These are phyloP conservation scores for Papiliotrema flavescens DNA, from an alignment of 1,284 basidiomycete species.

Conservation along the genomic window DNA sequence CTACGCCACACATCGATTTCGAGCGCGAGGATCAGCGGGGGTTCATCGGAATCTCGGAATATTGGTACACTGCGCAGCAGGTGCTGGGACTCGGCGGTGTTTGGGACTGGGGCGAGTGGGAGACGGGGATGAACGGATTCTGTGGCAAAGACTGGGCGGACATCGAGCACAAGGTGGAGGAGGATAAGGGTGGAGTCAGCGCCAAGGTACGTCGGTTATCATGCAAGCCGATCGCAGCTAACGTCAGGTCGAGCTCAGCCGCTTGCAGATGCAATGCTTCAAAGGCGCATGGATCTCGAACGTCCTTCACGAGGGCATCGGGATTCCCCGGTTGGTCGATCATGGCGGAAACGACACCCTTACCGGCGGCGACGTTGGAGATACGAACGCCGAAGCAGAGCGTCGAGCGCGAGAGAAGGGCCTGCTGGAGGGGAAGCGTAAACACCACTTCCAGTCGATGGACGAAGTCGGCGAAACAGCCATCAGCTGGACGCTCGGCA, in stretches of 20 bases:
- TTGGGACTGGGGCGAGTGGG: slow-evolving; percentile 94
- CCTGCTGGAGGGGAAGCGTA: slow-evolving; percentile 47
- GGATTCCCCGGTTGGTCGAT: slow-evolving; percentile 87
- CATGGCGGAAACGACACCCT: slow-evolving; percentile 59
- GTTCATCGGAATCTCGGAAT: slow-evolving; percentile 97
- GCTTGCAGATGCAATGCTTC: slow-evolving; percentile 97
- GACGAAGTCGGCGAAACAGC: slow-evolving; percentile 88
- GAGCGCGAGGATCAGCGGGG: slow-evolving; percentile 64
- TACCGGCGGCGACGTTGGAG: slow-evolving; percentile 54
- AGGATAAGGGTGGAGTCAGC: slow-evolving; percentile 64
- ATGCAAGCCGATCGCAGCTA: background rate
- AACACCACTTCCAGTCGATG: slow-evolving; percentile 75
- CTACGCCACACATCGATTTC: slow-evolving; percentile 82
- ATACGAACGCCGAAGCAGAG: slow-evolving; percentile 60
- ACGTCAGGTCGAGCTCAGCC: slow-evolving; percentile 65
- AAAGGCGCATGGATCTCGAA: slow-evolving; percentile 98
- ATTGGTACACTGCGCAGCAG: slow-evolving; percentile 94
- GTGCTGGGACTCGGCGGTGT: slow-evolving; percentile 90
- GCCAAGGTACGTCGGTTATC: slow-evolving; percentile 48
- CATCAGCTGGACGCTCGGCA: slow-evolving; percentile 96
- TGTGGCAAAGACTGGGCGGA: slow-evolving; percentile 76
- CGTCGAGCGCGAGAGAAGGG: slow-evolving; percentile 75
- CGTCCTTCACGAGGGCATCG: slow-evolving; percentile 92
- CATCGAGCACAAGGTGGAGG: slow-evolving; percentile 67
- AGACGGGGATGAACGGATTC: slow-evolving; percentile 82